A percentile compares a stretch with the other conserved stretches of the same genome.
Evolutionary conservation across 176 grass and related monocot species (phyloP).

Genomic region (Elaeis guineensis): DNA sequence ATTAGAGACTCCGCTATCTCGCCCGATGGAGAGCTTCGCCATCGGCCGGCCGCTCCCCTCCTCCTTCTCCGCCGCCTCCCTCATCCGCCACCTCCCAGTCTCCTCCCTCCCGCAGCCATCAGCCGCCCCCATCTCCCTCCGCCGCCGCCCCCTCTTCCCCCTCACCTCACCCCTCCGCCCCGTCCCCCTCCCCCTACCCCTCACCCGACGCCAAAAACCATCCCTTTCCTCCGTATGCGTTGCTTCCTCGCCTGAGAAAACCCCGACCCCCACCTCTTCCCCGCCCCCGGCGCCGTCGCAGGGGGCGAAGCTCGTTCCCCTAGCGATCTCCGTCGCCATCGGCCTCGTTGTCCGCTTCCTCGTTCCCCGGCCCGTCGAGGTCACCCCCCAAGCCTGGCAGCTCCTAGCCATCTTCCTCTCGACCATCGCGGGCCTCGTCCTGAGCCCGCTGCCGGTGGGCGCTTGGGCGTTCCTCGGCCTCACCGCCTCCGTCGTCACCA

Average conservation of each 20-base stretch:
- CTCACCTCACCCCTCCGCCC: neutral
- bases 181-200: neutral
- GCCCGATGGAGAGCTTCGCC: slow-evolving; percentile 36
- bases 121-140: slow-evolving; percentile 7
- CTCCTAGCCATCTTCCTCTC: slow-evolving; percentile 87
- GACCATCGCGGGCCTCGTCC: slow-evolving; percentile 76
- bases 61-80: no score
- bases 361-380: slow-evolving; percentile 41
- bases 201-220: neutral
- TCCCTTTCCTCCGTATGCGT: slow-evolving; percentile 10
- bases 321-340: slow-evolving; percentile 49
- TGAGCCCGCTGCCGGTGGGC: slow-evolving; percentile 74
- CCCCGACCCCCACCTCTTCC: neutral
- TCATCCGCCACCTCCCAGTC: no score
- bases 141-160: slow-evolving; percentile 7
- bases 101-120: neutral
- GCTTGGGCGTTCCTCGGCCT: slow-evolving; percentile 95
- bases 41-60: slow-evolving; percentile 15
- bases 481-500: slow-evolving; percentile 57
- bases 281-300: neutral
- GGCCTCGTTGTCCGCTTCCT: slow-evolving; percentile 75
- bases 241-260: slow-evolving; percentile 7
- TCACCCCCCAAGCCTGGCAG: slow-evolving; percentile 75
- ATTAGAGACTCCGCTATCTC: neutral
- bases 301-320: slow-evolving; percentile 51